These are phyloP conservation scores for Colletotrichum destructivum DNA, from an alignment of 2,329 filamentous ascomycete genomes.

Conservation along the genomic window DNA sequence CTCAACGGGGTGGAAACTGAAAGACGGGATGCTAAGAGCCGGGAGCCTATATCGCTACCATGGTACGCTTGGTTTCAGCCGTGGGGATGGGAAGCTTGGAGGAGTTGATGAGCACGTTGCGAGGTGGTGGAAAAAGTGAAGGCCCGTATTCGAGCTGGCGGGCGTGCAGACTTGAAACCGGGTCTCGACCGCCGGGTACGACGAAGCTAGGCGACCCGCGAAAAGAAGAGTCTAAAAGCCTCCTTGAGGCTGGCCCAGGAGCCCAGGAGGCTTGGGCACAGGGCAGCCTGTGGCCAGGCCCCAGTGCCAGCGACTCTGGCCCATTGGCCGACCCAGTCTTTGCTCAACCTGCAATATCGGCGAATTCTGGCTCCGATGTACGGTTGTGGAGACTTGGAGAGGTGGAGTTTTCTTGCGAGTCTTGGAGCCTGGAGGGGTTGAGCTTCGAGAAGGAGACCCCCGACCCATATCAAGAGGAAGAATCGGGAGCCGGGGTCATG, in stretches of 20 bases:
- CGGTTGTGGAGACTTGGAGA: constrained; percentile 33
- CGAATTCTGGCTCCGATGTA: constrained; percentile 36
- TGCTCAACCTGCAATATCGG: constrained; percentile 38
- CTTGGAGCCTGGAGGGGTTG: constrained; percentile 10
- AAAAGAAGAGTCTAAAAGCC: constrained; percentile 19
- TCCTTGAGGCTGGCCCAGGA: constrained; percentile 3
- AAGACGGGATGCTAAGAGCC: constrained; percentile 35
- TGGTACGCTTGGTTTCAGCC: constrained; percentile 40
- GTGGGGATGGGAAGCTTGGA: constrained; percentile 24
- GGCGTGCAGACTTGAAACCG: constrained; percentile 28
- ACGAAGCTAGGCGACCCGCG: constrained; percentile 8
- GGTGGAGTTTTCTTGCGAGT: background rate
- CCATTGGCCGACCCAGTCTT: constrained; percentile 26
- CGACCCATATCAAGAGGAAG: constrained; percentile 35
- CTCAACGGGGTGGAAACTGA: background rate
- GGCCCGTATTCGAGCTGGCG: constrained; percentile 32
- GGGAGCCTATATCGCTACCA: constrained; percentile 34
- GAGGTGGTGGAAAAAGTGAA: constrained; percentile 28
- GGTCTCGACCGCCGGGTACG: constrained; percentile 9
- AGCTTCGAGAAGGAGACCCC: constrained; percentile 29
- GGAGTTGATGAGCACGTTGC: background rate
- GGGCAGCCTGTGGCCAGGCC: constrained; percentile 23
- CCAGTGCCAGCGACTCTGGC: constrained; percentile 3
- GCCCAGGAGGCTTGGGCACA: constrained; percentile 29
- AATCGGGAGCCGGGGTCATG: constrained; percentile 30